A percentile compares a stretch with the other conserved stretches of the same genome.
These are phyloP conservation scores for Climacium dendroides DNA, from an alignment of 225 moss, liverwort and hornwort genomes.

Conservation along the genomic window DNA sequence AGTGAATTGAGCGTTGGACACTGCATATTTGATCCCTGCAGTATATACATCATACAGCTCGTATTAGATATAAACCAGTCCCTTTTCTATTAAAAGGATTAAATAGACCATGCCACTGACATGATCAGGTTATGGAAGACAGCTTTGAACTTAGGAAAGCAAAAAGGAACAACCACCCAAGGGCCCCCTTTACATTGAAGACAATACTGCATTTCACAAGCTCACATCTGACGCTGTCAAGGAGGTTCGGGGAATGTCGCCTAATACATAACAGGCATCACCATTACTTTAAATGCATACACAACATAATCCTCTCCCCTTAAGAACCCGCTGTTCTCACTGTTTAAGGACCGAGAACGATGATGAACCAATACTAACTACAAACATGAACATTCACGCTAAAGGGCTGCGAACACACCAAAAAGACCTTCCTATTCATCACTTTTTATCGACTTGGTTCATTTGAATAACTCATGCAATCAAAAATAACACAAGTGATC, in stretches of 20 bases:
- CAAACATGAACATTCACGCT: not conserved
- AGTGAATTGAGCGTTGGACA: conserved; percentile 91
- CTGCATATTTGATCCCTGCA: conserved; percentile 98
- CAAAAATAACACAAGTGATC: not conserved
- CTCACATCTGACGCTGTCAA: conserved; percentile 38
- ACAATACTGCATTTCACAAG: conserved; percentile 22
- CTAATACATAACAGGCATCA: conserved; percentile 18
- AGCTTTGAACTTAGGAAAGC: not conserved
- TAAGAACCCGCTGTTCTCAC: conserved; percentile 2
- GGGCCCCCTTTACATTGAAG: conserved; percentile 3
- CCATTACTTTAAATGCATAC: conserved; percentile 17
- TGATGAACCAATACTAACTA: not conserved
- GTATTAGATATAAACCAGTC: not conserved
- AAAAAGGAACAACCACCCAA: conserved; percentile 9
- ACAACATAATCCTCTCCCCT: conserved; percentile 6
- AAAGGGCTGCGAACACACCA: conserved; percentile 1
- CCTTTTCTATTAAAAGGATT: not conserved
- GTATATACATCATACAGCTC: not conserved
- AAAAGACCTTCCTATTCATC: not conserved
- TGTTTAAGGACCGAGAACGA: not conserved
- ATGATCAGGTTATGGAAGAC: not conserved
- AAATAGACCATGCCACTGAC: not conserved
- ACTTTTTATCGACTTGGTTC: not conserved
- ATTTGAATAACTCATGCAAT: not conserved
- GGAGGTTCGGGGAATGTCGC: conserved; percentile 21